These are phyloP conservation scores for Discostella stelligera DNA, from an alignment of 352 stramenopile species.

Conservation along the genomic window DNA sequence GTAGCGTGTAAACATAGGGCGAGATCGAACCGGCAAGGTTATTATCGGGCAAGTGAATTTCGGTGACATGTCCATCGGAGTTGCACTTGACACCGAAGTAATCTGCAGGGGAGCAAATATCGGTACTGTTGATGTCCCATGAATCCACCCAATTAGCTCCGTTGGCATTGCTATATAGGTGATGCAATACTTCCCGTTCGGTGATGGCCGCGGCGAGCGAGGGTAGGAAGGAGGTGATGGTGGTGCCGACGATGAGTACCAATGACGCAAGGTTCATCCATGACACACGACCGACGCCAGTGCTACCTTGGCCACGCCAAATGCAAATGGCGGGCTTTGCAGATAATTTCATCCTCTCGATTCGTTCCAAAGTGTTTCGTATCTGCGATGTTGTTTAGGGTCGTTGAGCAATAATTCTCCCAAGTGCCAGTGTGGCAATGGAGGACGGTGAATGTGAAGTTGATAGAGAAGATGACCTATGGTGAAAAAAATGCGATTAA, in stretches of 20 bases:
- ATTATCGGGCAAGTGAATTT: slow-evolving; percentile 65
- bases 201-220: slow-evolving; percentile 2
- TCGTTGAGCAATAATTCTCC: neutral
- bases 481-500: too few species aligned
- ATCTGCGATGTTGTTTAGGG: neutral
- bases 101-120: slow-evolving; percentile 20
- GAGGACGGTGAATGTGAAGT: neutral
- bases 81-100: slow-evolving; percentile 66
- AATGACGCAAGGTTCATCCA: neutral
- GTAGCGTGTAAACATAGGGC: slow-evolving; percentile 67
- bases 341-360: slow-evolving; percentile 15
- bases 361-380: neutral
- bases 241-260: neutral
- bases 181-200: slow-evolving; percentile 38
- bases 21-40: slow-evolving; percentile 62
- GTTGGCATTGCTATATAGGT: slow-evolving; percentile 45
- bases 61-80: slow-evolving; percentile 48
- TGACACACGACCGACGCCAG: neutral
- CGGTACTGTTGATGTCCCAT: slow-evolving; percentile 52
- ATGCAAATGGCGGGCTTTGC: slow-evolving; percentile 1
- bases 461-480: neutral
- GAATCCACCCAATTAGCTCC: slow-evolving; percentile 46
- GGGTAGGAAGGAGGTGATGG: neutral
- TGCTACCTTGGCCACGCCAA: neutral
- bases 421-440: neutral